Evolutionary conservation across 179 eudicot species (phyloP), one percentile per base, ranked within the genome.

Genomic region (Corrigiola litoralis): DNA sequence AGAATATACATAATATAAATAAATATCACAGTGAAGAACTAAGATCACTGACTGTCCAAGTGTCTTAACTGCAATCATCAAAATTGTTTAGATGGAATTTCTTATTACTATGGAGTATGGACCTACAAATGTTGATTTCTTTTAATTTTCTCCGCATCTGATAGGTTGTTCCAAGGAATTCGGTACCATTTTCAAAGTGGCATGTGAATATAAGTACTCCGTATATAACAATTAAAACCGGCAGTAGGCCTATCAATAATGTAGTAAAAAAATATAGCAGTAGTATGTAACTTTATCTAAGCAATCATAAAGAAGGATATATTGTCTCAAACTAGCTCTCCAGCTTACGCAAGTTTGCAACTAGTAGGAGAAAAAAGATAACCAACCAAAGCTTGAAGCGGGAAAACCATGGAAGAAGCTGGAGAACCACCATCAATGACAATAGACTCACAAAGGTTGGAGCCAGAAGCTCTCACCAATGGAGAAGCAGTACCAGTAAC

Each of bases 401-500:
- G 20, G 42, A n/a, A 11, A 47, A 29, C 48, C 40, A 53, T 52
- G 68, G 49, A 23, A 71, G 24, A 9, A 25, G 6, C 58, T 54
- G 64, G 27, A 61, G 69, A 73, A 55, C 23, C 47, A 41, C 36
- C 55, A 50, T 60, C 58, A 5, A 59, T 36, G 38, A 40, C 51
- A 28, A 37, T 27, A 25, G 40, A 32, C 34, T 32, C 23, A 46
- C 50, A 11, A 45, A 44, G 52, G 61, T 71, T 53, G 69, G 85
- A 79, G 72, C 48, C 64, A 40, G 74, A 61, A 51, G 17, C 16
- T 16, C 54, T 44, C 11, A 67, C 46, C 17, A 73, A 73, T 47
- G 81, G 78, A 48, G 86, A 78, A 42, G 75, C 33, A 23, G 80
- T 73, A 66, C 70, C 36, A 17, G 67, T 47, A 34, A 6, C 8